These are phyloP conservation scores for Canavalia ensiformis DNA, from an alignment of 306 rosid genomes.

Conservation along the genomic window DNA sequence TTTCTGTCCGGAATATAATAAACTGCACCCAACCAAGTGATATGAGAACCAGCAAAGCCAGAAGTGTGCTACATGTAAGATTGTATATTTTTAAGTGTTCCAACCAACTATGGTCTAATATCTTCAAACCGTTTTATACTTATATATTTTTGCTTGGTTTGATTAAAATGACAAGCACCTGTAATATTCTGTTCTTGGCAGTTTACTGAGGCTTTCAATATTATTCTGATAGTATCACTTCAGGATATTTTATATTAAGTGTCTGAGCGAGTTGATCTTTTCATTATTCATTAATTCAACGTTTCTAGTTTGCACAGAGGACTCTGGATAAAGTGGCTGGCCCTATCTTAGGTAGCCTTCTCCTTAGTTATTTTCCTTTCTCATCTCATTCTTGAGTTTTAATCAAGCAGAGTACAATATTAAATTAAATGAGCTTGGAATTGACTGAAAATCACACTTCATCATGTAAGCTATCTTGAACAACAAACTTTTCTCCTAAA, in stretches of 20 bases:
- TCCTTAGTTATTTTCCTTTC: conserved; percentile 7
- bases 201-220: not conserved
- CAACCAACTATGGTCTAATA: not conserved
- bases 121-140: not conserved
- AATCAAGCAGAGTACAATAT: not conserved
- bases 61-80: not conserved
- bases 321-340: not conserved
- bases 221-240: not conserved
- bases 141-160: not conserved
- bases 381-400: not conserved
- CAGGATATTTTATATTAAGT: not conserved
- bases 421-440: not conserved
- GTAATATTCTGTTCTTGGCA: not conserved
- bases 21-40: not conserved
- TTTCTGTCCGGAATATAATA: not conserved
- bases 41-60: not conserved
- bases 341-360: conserved; percentile 1
- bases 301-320: conserved; percentile 1
- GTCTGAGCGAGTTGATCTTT: not conserved
- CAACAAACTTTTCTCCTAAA: not conserved
- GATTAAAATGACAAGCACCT: not conserved
- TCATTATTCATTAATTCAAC: conserved; percentile 16
- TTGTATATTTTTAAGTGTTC: conserved; percentile 7
- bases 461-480: conserved; percentile 18
- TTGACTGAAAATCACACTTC: conserved; percentile 17